Evolutionary conservation across 305 asterid genomes (phyloP).

Genomic region (Solanum chacoense): DNA sequence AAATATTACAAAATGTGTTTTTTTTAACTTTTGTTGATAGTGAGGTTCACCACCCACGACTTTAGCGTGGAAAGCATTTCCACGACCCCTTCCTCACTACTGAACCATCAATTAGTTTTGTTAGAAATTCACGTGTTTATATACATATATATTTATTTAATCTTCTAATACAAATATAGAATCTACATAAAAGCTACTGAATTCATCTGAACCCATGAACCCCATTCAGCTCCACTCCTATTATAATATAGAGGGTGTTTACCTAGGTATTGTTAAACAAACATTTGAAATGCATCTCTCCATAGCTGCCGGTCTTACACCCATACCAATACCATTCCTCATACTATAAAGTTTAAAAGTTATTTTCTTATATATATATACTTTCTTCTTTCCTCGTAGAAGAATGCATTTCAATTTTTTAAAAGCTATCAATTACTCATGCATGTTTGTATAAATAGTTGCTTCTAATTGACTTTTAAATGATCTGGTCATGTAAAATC

Average conservation of each 20-base stretch:
- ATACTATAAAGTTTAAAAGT: background rate
- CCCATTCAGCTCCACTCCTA: accelerated
- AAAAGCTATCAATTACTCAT: background rate
- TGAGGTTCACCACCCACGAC: background rate
- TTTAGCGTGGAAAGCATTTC: background rate
- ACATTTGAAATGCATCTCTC: constrained; percentile 1
- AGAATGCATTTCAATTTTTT: background rate
- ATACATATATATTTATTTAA: too few species aligned
- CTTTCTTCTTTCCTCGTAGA: background rate
- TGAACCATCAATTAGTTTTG: background rate
- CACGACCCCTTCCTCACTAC: background rate
- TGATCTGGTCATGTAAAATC: background rate
- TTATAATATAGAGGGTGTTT: background rate
- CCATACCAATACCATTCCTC: constrained; percentile 2
- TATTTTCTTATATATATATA: background rate
- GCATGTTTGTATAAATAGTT: background rate
- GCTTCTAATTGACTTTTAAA: background rate
- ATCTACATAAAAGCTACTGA: too few species aligned
- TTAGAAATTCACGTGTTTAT: background rate
- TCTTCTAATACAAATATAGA: too few species aligned
- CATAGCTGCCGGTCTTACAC: constrained; percentile 11
- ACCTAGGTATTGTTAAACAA: background rate
- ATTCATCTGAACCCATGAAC: background rate
- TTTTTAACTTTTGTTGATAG: background rate
- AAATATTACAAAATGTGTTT: too few species aligned